Conservation (phyloP, 31 red algal genomes). For the Pterothamnion heteromorphum region DNA sequence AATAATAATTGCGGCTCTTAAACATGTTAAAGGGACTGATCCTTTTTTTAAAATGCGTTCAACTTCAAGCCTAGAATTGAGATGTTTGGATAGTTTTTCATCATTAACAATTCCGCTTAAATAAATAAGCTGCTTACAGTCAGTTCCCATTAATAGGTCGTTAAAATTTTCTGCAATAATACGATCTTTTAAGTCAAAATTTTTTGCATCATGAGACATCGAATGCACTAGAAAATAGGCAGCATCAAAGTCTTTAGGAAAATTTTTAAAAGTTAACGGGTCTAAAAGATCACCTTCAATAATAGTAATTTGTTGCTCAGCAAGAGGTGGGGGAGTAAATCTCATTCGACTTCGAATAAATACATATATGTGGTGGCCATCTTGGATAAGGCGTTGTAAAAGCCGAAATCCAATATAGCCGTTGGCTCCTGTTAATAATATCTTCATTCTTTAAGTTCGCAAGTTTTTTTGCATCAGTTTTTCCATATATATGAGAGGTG, state of each 20-base stretch:
- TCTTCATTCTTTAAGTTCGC: constrained; percentile 9
- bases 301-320: background rate
- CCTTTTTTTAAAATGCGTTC: constrained; percentile 1
- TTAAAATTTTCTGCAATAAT: constrained; percentile 31
- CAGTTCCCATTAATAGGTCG: background rate
- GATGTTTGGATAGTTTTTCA: constrained; percentile 41
- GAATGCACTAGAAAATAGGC: constrained; percentile 48
- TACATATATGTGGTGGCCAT: constrained; percentile 26
- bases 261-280: background rate
- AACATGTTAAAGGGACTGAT: background rate
- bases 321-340: background rate
- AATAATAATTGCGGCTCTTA: constrained; percentile 44
- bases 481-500: background rate
- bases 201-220: background rate
- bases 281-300: constrained; percentile 11
- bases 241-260: constrained; percentile 32
- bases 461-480: background rate
- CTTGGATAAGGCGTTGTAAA: constrained; percentile 3
- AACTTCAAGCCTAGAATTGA: constrained; percentile 25
- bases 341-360: background rate
- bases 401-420: constrained; percentile 42
- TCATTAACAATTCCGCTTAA: constrained; percentile 41
- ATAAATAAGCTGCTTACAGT: constrained; percentile 28
- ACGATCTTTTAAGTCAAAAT: background rate
- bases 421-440: constrained; percentile 34